These are phyloP conservation scores for Fusarium torulosum DNA, from an alignment of 2,329 filamentous ascomycete genomes.

Conservation along the genomic window DNA sequence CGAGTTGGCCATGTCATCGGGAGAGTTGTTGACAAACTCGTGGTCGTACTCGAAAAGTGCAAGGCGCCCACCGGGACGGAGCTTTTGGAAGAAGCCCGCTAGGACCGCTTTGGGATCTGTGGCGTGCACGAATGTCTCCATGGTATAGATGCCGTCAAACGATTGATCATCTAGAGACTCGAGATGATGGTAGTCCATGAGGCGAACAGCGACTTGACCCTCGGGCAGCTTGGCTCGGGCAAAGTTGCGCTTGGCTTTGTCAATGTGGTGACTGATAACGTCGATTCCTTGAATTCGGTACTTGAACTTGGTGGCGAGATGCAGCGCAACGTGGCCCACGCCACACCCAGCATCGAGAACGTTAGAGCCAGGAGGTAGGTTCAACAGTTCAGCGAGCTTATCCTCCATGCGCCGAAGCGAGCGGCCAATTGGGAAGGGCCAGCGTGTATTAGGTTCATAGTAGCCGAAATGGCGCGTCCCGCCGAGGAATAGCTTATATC, in stretches of 20 bases:
- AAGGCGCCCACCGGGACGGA: conserved; percentile 61
- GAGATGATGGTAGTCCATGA: conserved; percentile 66
- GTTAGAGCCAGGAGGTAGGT: conserved; percentile 53
- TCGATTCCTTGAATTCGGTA: conserved; percentile 61
- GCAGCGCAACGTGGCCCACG: conserved; percentile 62
- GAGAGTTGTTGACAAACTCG: conserved; percentile 21
- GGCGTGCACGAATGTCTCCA: conserved; percentile 68
- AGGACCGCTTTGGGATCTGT: conserved; percentile 60
- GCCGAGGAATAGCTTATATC: conserved; percentile 59
- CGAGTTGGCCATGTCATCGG: conserved; percentile 10
- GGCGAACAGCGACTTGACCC: conserved; percentile 53
- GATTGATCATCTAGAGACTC: conserved; percentile 53
- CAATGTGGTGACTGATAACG: conserved; percentile 61
- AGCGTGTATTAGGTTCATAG: conserved; percentile 58
- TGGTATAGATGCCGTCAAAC: conserved; percentile 66
- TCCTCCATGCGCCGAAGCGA: conserved; percentile 65
- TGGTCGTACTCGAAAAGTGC: conserved; percentile 63
- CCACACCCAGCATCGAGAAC: conserved; percentile 67
- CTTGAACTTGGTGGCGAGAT: conserved; percentile 57
- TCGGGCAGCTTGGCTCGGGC: conserved; percentile 50
- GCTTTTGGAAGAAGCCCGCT: conserved; percentile 59
- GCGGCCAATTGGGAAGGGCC: conserved; percentile 61
- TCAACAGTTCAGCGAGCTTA: conserved; percentile 56
- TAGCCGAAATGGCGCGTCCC: conserved; percentile 64
- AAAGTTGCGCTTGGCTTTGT: conserved; percentile 58